Evolutionary conservation across 2,329 filamentous ascomycete genomes (phyloP), one percentile per base, ranked within the genome.

Genomic region (Stemphylium lycopersici): DNA sequence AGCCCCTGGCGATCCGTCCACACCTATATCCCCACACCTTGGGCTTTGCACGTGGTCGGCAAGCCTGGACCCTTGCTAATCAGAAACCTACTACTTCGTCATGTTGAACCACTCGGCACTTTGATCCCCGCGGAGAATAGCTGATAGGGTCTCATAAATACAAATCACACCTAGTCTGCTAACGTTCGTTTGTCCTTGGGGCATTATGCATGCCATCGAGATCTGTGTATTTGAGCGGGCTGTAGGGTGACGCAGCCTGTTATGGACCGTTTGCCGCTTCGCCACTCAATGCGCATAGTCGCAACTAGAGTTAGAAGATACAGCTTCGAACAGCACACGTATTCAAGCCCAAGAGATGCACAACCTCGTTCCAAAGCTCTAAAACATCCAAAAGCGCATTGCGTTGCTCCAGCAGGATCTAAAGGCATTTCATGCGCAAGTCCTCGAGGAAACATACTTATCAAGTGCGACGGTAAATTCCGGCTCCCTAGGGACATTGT

Each of bases 11-110:
- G 50, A 54, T 57, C 54, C 26, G 32, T 49, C 45, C 3, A 24
- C 4, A 20, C 20, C 3, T 20, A 4, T 34, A 54, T 20, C 50
- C 50, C 50, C 54, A 57, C 50, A 47, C 16, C 33, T 34, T 49
- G 29, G 34, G 20, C 36, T 39, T 48, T 53, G 33, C 53, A 53
- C 40, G 40, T 48, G 50, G 31, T 45, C 40, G 29, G 29, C 29
- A 33, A 42, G 16, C 22, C 6, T 49, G 18, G 31, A 46, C 36
- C 46, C 50, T 57, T 47, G 49, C 36, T 36, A 33, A 36, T 51
- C 53, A 58, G 46, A 43, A 52, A 52, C 55, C 57, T 44, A 44
- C 42, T 43, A 55, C 53, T 52, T 40, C 34, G 46, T 62, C 58
- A 55, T 29, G 36, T 29, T 24, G 32, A 45, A 56, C 44, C 31